Evolutionary conservation across 2,329 filamentous ascomycete species (phyloP).

Genomic region (Sordariomycetes sp.): DNA sequence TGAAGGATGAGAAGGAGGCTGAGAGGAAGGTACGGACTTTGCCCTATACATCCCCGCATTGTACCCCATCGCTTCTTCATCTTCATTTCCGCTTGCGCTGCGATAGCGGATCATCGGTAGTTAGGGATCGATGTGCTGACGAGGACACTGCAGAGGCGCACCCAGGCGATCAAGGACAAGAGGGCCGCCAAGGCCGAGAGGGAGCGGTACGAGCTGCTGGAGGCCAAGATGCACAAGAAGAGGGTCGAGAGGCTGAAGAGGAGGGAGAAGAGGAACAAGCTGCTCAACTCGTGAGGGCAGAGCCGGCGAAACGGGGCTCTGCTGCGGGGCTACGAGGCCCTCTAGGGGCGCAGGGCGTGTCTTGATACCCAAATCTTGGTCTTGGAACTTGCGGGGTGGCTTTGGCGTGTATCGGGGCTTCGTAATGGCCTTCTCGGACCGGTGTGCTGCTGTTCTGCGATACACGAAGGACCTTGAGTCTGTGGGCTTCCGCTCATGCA

Average conservation of each 20-base stretch:
- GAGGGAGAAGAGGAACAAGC: conserved; percentile 91
- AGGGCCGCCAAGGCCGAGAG: conserved; percentile 84
- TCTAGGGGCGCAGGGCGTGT: no score
- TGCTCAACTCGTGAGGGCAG: conserved; percentile 47
- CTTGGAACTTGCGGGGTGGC: background rate
- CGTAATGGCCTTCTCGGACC: no score
- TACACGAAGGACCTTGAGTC: no score
- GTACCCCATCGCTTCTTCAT: background rate
- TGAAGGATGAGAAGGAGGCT: conserved; percentile 93
- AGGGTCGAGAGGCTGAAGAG: conserved; percentile 85
- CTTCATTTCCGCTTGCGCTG: no score
- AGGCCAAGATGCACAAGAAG: conserved; percentile 96
- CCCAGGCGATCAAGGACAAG: conserved; percentile 73
- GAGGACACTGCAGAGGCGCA: conserved; percentile 42
- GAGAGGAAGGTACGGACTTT: conserved; percentile 56
- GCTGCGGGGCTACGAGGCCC: background rate
- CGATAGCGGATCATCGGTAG: background rate
- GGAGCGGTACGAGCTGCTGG: conserved; percentile 85
- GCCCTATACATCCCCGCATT: background rate
- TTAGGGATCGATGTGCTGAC: background rate
- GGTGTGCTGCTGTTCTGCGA: no score
- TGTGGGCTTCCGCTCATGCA: no score
- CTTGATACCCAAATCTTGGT: background rate
- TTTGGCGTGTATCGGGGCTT: background rate
- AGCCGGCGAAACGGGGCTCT: no score